Evolutionary conservation across 768 basidiomycete species (phyloP), one percentile per base, ranked within the genome.

Genomic region (Lentinula lateritia): DNA sequence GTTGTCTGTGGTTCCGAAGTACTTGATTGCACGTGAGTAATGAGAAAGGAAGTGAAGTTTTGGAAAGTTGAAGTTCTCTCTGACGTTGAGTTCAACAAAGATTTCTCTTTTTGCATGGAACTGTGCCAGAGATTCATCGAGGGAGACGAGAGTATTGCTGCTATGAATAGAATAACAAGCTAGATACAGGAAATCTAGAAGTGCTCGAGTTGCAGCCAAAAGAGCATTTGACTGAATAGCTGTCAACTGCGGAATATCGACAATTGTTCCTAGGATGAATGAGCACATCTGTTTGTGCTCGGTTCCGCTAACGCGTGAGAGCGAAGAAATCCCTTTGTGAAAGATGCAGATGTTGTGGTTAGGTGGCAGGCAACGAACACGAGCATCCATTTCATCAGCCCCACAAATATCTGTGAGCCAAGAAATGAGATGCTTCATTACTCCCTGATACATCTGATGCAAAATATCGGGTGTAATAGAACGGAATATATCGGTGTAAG

Each of bases 51-150:
- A n/a, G n/a, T n/a, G n/a, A n/a, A n/a, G n/a, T n/a, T n/a, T n/a
- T n/a, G n/a, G n/a, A n/a, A n/a, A n/a, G n/a, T n/a, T n/a, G n/a
- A n/a, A n/a, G n/a, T n/a, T n/a, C n/a, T n/a, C n/a, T n/a, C n/a
- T n/a, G n/a, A n/a, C n/a, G n/a, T n/a, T n/a, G n/a, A n/a, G 38
- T 15, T 34, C 23, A 1, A 78, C 69, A 1, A 69, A 72, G 8
- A 62, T 46, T 0, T 62, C 48, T 0, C 68, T 62, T 41, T 76
- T 74, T 2, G 63, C 10, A 0, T 68, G 67, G 52, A 69, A 72
- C 15, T 74, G 72, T 0, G 75, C 70, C 3, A 72, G 61, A 61
- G 76, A 78, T 58, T 78, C 72, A n/a, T n/a, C n/a, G n/a, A n/a
- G n/a, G n/a, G n/a, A n/a, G n/a, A n/a, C n/a, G n/a, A n/a, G n/a